Evolutionary conservation across 768 basidiomycete genomes (phyloP).

Genomic region (Omphalotus guepiniiformis): DNA sequence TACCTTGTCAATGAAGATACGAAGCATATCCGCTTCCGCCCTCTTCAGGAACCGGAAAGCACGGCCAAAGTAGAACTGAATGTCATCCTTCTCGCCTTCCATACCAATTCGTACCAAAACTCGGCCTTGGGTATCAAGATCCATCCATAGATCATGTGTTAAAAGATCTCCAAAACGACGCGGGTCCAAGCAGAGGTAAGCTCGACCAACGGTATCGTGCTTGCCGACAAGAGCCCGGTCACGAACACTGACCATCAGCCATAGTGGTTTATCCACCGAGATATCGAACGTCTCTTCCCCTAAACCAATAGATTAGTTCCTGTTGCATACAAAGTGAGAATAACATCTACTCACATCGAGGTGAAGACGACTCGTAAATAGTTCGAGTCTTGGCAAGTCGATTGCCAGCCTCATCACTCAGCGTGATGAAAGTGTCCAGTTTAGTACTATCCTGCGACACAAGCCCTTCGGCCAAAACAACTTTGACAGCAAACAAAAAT

Average conservation of each 20-base stretch:
- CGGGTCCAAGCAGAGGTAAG: conserved; percentile 91
- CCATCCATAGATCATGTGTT: conserved; percentile 89
- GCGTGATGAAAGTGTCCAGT: conserved; percentile 88
- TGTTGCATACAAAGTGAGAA: not conserved
- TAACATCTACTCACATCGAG: conserved; percentile 70
- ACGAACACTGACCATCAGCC: conserved; percentile 95
- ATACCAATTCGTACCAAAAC: conserved; percentile 88
- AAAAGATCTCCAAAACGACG: conserved; percentile 83
- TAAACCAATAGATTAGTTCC: conserved; percentile 27
- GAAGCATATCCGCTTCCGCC: conserved; percentile 92
- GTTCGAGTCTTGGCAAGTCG: conserved; percentile 93
- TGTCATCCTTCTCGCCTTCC: conserved; percentile 99
- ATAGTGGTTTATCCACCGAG: conserved; percentile 88
- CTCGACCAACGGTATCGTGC: conserved; percentile 87
- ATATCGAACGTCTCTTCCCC: conserved; percentile 98
- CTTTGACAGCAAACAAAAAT: conserved; percentile 92
- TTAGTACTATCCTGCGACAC: conserved; percentile 73
- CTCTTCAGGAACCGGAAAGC: conserved; percentile 92
- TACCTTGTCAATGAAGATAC: conserved; percentile 97
- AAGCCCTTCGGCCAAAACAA: conserved; percentile 88
- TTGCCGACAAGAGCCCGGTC: conserved; percentile 89
- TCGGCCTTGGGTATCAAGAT: conserved; percentile 81
- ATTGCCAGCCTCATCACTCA: conserved; percentile 89
- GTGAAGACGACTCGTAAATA: conserved; percentile 85
- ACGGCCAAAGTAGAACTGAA: conserved; percentile 94